Evolutionary conservation across 805 yeast genomes (phyloP).

Genomic region (Candida khao-thaluensis): DNA sequence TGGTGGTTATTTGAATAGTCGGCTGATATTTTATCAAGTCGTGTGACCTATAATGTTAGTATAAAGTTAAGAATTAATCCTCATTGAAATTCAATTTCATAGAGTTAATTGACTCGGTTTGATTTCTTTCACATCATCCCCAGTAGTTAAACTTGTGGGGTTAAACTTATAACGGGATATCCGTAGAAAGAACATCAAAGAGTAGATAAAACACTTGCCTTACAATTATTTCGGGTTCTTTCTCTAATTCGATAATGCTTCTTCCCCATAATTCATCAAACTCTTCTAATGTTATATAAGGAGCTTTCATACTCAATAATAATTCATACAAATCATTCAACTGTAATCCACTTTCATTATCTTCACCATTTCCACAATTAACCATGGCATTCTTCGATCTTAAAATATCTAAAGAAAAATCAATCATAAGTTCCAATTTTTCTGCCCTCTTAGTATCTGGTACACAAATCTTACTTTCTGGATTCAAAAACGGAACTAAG

Average conservation of each 20-base stretch:
- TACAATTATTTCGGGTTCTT: slow-evolving; percentile 70
- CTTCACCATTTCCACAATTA: slow-evolving; percentile 53
- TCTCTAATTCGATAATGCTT: slow-evolving; percentile 58
- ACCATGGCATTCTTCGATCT: slow-evolving; percentile 65
- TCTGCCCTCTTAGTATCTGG: slow-evolving; percentile 73
- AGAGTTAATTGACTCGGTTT: too few species aligned
- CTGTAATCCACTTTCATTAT: slow-evolving; percentile 50
- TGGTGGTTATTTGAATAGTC: slow-evolving; percentile 14
- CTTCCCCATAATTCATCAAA: slow-evolving; percentile 74
- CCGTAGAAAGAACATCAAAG: not conserved
- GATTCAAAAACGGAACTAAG: slow-evolving; percentile 60
- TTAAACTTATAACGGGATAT: too few species aligned
- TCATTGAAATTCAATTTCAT: too few species aligned
- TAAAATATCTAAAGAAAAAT: slow-evolving; percentile 63
- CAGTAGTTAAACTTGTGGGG: too few species aligned
- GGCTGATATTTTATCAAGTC: slow-evolving; percentile 20
- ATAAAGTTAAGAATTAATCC: slow-evolving; percentile 9
- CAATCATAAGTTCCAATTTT: slow-evolving; percentile 61
- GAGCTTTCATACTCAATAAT: slow-evolving; percentile 46
- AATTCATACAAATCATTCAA: slow-evolving; percentile 52
- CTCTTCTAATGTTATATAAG: slow-evolving; percentile 55
- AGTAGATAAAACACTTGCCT: slow-evolving; percentile 57
- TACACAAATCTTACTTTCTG: slow-evolving; percentile 53
- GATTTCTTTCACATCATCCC: too few species aligned
- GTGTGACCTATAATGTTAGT: slow-evolving; percentile 28